A percentile compares a stretch with the other conserved stretches of the same genome.
These are phyloP conservation scores for Truncatella angustata DNA, from an alignment of 2,329 filamentous ascomycete genomes.

Conservation along the genomic window DNA sequence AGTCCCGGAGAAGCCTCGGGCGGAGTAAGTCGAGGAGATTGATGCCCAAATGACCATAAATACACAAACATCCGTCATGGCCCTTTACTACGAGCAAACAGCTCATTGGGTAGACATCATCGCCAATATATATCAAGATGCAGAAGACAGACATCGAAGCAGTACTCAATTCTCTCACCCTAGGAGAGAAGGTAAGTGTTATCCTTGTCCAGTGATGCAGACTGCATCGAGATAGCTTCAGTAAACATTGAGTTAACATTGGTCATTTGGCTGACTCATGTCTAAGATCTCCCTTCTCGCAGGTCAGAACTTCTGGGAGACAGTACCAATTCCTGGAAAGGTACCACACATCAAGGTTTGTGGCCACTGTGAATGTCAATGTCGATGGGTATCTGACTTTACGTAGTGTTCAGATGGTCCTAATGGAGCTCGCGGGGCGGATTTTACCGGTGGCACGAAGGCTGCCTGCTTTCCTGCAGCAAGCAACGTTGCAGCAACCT, in stretches of 20 bases:
- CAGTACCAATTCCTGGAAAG: constrained; percentile 11
- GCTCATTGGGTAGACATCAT: not conserved
- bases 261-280: not conserved
- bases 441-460: constrained; percentile 25
- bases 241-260: no score
- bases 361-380: not conserved
- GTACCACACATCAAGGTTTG: constrained; percentile 12
- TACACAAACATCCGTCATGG: not conserved
- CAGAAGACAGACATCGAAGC: constrained; percentile 10
- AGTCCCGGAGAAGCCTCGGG: not conserved
- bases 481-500: constrained; percentile 55
- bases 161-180: constrained; percentile 11
- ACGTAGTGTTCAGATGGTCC: constrained; percentile 25
- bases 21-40: not conserved
- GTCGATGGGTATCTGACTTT: not conserved
- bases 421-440: constrained; percentile 33
- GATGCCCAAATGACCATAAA: not conserved
- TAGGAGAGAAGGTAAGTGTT: constrained; percentile 12
- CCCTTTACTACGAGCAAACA: not conserved
- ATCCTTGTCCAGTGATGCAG: not conserved
- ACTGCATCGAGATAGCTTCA: no score
- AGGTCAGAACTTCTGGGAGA: constrained; percentile 14
- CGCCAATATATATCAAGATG: not conserved
- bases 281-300: constrained; percentile 10
- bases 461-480: constrained; percentile 31